Evolutionary conservation across 2,329 filamentous ascomycete genomes (phyloP), one percentile per base, ranked within the genome.

Genomic region (Dryadomyces sulphureus): DNA sequence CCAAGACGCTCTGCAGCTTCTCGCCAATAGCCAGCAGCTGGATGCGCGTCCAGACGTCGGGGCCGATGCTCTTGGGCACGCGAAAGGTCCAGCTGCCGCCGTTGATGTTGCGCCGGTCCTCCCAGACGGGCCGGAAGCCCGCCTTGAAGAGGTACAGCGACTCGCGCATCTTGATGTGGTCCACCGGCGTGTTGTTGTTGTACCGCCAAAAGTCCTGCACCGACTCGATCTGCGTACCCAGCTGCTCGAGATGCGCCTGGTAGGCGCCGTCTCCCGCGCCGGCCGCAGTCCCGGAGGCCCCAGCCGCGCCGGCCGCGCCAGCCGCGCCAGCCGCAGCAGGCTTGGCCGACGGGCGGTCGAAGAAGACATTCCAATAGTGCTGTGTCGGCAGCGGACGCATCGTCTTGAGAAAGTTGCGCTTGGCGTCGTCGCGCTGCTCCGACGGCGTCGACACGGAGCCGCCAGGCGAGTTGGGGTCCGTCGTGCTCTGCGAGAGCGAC

Each of bases 21-120:
- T 93, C 86, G 30, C 86, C 86, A 50, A 92, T 85, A 30, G 86
- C 86, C 62, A 92, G 72, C 59, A 90, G 67, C 65, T 88, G 77
- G 50, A 94, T 72, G 59, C 81, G 79, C 55, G 80, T 88, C 86
- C 82, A 95, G 59, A 85, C 83, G 55, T 81, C 81, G 3, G 78
- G 75, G 6, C 77, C 77, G 34, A 75, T 72, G 50, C 70, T 72
- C 68, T 94, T 94, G 52, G 81, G 79, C 39, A 95, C 81, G 43
- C 89, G 80, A 64, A 96, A 94, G 20, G 87, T 93, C 87, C 87
- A 95, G 60, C 84, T 83, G 43, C 90, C 90, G 45, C 90, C 90
- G 50, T 79, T 73, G 49, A 82, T 70, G 64, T 95, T 95, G 56
- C 92, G 79, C 36, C 84, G 77, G 60, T 96, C 90, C 65, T 88